phyloP scores from a whole-genome alignment of 2,329 filamentous ascomycete genomes.

The Talaromyces islandicus region DNA sequence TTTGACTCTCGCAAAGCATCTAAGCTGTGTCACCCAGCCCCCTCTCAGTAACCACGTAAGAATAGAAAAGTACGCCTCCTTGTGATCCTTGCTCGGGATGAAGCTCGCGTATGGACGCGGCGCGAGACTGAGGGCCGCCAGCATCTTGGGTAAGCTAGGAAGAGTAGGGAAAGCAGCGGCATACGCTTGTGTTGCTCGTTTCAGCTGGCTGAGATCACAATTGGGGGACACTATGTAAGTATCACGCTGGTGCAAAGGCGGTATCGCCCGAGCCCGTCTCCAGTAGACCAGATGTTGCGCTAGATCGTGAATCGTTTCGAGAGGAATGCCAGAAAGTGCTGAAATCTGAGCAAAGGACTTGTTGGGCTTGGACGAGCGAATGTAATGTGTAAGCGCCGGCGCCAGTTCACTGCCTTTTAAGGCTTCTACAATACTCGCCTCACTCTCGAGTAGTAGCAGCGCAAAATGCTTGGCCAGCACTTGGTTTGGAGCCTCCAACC shows the following conservation, averaged over 20 bases:
- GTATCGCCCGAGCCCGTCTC: constrained; percentile 85
- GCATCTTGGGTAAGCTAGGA: constrained; percentile 76
- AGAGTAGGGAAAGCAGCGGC: constrained; percentile 74
- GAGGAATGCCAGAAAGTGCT: constrained; percentile 55
- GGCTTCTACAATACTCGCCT: constrained; percentile 68
- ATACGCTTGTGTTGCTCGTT: constrained; percentile 65
- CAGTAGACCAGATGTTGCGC: constrained; percentile 94
- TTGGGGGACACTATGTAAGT: constrained; percentile 90
- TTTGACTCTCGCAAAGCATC: constrained; percentile 84
- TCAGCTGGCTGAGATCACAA: constrained; percentile 68
- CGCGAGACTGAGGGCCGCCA: constrained; percentile 73
- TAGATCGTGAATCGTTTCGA: constrained; percentile 77
- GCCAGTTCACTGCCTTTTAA: constrained; percentile 67
- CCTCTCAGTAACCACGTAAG: constrained; percentile 88
- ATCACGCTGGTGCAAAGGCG: constrained; percentile 82
- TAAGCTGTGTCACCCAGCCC: constrained; percentile 89
- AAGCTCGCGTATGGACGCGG: constrained; percentile 78
- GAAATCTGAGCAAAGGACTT: constrained; percentile 70
- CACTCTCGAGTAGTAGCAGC: constrained; percentile 76
- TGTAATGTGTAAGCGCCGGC: constrained; percentile 68
- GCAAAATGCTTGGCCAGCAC: constrained; percentile 77
- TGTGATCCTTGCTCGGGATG: constrained; percentile 81
- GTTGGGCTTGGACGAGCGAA: constrained; percentile 54
- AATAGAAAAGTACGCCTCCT: constrained; percentile 81
- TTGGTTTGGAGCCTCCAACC: constrained; percentile 50